Percentiles rank a stretch among this genome's conserved stretches.
Conservation (phyloP, 2,329 filamentous ascomycete species). For the Aspergillus amoenus region DNA sequence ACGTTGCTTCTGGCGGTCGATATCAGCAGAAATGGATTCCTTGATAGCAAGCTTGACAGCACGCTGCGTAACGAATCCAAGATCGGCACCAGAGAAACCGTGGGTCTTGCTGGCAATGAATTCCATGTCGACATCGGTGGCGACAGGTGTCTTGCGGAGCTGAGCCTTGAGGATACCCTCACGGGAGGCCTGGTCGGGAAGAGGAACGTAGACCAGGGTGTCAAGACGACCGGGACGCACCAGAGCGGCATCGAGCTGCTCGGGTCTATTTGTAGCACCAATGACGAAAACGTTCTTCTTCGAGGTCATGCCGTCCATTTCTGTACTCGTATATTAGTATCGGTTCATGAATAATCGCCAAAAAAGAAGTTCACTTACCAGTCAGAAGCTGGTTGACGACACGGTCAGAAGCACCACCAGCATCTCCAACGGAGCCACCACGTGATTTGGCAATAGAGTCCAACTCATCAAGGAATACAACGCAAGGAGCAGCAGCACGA, state of each 20-base stretch:
- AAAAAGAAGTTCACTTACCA: constrained; percentile 56
- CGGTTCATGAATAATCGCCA: background rate
- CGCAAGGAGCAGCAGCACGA: constrained; percentile 92
- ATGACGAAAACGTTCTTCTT: constrained; percentile 99
- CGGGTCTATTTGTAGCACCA: constrained; percentile 95
- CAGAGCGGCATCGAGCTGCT: constrained; percentile 96
- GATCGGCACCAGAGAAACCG: constrained; percentile 98
- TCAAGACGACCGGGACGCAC: constrained; percentile 98
- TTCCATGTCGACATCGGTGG: constrained; percentile 78
- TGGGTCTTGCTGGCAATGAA: constrained; percentile 97
- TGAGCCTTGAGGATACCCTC: constrained; percentile 89
- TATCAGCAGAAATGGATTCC: constrained; percentile 85
- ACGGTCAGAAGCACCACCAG: constrained; percentile 97
- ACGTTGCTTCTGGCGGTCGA: constrained; percentile 84
- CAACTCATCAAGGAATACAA: constrained; percentile 97
- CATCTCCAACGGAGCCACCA: constrained; percentile 93
- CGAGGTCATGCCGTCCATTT: constrained; percentile 99
- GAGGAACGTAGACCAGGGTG: constrained; percentile 95
- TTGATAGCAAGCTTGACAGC: constrained; percentile 99
- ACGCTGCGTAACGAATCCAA: constrained; percentile 97
- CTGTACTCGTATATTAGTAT: constrained; percentile 53
- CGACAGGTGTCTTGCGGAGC: constrained; percentile 95
- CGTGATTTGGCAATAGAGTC: constrained; percentile 99
- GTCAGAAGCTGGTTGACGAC: constrained; percentile 99
- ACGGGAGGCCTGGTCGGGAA: constrained; percentile 89